phyloP scores from a whole-genome alignment of 306 rosid genomes.

The Inga oerstediana region DNA sequence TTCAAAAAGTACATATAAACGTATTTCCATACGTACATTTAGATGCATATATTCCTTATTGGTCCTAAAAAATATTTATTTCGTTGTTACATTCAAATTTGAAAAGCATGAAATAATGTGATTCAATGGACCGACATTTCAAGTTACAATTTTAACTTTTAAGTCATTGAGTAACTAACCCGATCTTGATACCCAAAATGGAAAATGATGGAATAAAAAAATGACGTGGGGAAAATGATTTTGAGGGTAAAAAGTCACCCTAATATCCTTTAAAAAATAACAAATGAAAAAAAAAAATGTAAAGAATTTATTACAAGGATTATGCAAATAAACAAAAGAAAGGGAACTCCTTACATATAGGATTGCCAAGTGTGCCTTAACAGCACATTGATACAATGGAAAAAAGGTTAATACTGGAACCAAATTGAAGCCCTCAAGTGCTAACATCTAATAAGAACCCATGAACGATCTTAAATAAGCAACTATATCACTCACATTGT shows the following conservation, averaged over 20 bases:
- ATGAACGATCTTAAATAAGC: not conserved
- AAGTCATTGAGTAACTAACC: not conserved
- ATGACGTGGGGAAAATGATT: not conserved
- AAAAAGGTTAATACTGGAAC: constrained; percentile 16
- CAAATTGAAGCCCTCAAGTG: not conserved
- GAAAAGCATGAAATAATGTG: not conserved
- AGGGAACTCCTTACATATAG: not conserved
- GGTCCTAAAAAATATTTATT: not conserved
- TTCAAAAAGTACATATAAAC: not conserved
- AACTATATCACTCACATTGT: not conserved
- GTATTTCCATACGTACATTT: not conserved
- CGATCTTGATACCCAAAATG: not conserved
- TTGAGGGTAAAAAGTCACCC: not conserved
- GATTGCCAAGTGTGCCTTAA: not conserved
- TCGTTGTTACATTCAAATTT: not conserved
- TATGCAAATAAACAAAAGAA: not conserved
- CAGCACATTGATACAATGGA: not conserved
- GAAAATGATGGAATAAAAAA: not conserved
- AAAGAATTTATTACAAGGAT: not conserved
- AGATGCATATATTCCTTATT: not conserved
- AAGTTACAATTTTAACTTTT: not conserved
- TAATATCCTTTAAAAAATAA: not conserved
- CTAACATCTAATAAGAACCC: constrained; percentile 4
- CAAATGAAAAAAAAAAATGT: not conserved
- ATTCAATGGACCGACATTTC: constrained; percentile 1